These are phyloP conservation scores for Massarina eburnea DNA, from an alignment of 2,329 filamentous ascomycete genomes.

Conservation along the genomic window DNA sequence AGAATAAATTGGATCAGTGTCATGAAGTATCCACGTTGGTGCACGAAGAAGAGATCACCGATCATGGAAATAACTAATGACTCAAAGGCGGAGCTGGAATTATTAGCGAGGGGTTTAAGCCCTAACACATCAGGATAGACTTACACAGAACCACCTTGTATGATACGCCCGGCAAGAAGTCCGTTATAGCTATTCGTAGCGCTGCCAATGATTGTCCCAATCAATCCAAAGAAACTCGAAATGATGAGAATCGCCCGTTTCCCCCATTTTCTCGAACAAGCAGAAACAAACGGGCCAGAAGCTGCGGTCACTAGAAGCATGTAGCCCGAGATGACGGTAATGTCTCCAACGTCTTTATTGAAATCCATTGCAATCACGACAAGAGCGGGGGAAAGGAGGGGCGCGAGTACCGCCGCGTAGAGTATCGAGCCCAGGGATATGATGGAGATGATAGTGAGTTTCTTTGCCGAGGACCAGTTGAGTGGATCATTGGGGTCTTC, in stretches of 20 bases:
- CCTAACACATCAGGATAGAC: not conserved
- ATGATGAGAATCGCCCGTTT: conserved; percentile 35
- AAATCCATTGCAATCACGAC: conserved; percentile 37
- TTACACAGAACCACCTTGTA: conserved; percentile 34
- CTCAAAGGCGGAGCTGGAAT: conserved; percentile 33
- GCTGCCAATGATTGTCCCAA: conserved; percentile 33
- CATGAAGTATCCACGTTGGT: conserved; percentile 38
- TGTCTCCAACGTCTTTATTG: conserved; percentile 26
- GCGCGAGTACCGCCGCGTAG: conserved; percentile 35
- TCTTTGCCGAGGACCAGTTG: conserved; percentile 38
- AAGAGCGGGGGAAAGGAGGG: conserved; percentile 39
- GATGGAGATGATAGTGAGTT: conserved; percentile 35
- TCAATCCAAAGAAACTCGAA: conserved; percentile 31
- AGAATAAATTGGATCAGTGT: conserved; percentile 41
- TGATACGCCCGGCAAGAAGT: conserved; percentile 34
- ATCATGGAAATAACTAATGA: conserved; percentile 39
- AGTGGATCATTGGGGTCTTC: conserved; percentile 41
- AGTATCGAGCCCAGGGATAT: conserved; percentile 36
- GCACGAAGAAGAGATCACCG: conserved; percentile 41
- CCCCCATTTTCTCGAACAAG: conserved; percentile 35
- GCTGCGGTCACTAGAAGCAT: conserved; percentile 38
- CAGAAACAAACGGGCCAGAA: conserved; percentile 37
- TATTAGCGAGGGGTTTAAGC: not conserved
- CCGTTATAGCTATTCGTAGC: conserved; percentile 31
- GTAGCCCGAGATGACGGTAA: conserved; percentile 43